Percentiles rank a stretch among this genome's conserved stretches.
These are phyloP conservation scores for Thamnidium elegans DNA, from an alignment of 192 early-diverging fungal species.

Conservation along the genomic window DNA sequence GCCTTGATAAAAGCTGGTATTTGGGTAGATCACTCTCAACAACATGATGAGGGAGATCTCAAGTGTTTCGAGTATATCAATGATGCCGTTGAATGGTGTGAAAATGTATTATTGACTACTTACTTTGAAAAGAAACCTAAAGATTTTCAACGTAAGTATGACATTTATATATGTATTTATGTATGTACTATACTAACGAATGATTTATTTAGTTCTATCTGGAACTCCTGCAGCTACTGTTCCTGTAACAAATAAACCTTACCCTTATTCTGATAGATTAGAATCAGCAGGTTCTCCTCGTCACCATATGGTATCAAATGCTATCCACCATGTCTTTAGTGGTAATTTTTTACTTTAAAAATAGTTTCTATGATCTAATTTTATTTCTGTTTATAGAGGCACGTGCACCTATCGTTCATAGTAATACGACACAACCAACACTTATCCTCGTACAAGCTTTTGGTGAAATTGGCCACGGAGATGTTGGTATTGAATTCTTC, in stretches of 20 bases:
- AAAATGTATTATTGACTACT: conserved; percentile 80
- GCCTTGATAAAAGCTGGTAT: conserved; percentile 65
- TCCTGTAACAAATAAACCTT: background rate
- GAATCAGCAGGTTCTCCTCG: conserved; percentile 19
- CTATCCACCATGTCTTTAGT: conserved; percentile 25
- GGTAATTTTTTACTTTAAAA: conserved; percentile 19
- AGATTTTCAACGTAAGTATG: conserved; percentile 5
- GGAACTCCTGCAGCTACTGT: background rate
- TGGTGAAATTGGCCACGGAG: conserved; percentile 46
- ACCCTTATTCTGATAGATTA: conserved; percentile 4
- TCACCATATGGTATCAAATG: conserved; percentile 30
- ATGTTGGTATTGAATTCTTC: conserved; percentile 45
- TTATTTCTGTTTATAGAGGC: conserved; percentile 6
- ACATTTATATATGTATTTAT: conserved; percentile 6
- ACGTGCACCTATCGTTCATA: conserved; percentile 17
- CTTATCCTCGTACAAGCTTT: conserved; percentile 61
- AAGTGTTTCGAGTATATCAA: conserved; percentile 79
- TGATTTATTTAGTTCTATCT: background rate
- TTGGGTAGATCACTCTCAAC: conserved; percentile 49
- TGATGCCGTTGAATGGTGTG: conserved; percentile 91
- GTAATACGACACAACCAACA: conserved; percentile 49
- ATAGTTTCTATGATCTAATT: background rate
- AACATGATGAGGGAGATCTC: conserved; percentile 42
- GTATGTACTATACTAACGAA: background rate
- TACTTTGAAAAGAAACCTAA: conserved; percentile 60